phyloP scores from a whole-genome alignment of 768 basidiomycete genomes.

The Naganishia friedmannii region DNA sequence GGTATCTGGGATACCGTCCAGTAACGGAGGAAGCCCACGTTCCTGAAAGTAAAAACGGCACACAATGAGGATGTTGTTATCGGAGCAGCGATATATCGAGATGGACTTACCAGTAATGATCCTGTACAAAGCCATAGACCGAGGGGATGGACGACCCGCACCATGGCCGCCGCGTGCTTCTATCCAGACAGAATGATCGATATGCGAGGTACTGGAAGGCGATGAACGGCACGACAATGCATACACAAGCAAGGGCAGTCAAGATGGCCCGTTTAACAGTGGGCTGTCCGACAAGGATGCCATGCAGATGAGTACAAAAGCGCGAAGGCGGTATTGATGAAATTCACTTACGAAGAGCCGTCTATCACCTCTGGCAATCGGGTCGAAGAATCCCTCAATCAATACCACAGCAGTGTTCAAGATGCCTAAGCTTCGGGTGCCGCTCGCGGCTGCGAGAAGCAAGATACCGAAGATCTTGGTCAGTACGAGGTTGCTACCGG shows the following conservation, averaged over 20 bases:
- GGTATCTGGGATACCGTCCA: slow-evolving; percentile 81
- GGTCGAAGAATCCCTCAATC: slow-evolving; percentile 30
- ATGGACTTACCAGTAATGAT: slow-evolving; percentile 64
- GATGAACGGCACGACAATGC: slow-evolving; percentile 66
- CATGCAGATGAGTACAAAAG: neutral
- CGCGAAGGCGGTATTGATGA: neutral
- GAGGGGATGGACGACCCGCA: slow-evolving; percentile 64
- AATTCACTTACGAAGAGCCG: slow-evolving; percentile 9
- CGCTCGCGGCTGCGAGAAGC: slow-evolving; percentile 38
- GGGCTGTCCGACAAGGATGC: neutral
- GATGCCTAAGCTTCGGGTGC: slow-evolving; percentile 44
- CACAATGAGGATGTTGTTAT: neutral
- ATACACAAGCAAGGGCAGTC: slow-evolving; percentile 55
- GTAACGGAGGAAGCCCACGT: slow-evolving; percentile 76
- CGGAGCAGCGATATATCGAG: neutral
- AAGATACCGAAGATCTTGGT: slow-evolving; percentile 27
- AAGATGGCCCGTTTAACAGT: slow-evolving; percentile 41
- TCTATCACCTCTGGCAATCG: neutral
- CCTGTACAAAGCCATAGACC: slow-evolving; percentile 78
- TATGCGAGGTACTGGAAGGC: slow-evolving; percentile 70
- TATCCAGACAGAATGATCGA: slow-evolving; percentile 60
- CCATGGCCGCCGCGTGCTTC: slow-evolving; percentile 58
- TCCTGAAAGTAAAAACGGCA: slow-evolving; percentile 53
- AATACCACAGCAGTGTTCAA: slow-evolving; percentile 36
- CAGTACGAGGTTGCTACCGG: neutral